Conservation (phyloP, 768 basidiomycete genomes). For the Obba rivulosa region DNA sequence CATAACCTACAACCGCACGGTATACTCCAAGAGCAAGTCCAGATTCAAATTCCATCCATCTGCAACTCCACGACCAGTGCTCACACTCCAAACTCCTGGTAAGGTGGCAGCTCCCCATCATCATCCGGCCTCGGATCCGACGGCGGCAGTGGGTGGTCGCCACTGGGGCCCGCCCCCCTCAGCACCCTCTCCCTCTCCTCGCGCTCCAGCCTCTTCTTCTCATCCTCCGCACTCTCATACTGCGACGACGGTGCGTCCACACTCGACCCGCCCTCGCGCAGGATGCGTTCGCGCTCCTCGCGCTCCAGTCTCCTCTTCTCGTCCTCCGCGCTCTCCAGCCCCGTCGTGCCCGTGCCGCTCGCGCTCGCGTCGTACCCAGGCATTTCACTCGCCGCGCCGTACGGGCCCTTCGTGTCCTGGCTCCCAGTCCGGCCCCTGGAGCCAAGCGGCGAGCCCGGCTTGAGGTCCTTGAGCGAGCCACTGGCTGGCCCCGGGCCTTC, state of each 20-base stretch:
- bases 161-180: conserved; percentile 10
- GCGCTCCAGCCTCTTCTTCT: conserved; percentile 55
- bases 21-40: not conserved
- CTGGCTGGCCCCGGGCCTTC: conserved; percentile 61
- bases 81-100: conserved; percentile 31
- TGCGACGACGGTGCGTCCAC: not conserved
- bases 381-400: not conserved
- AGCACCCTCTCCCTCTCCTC: conserved; percentile 48
- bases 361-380: conserved; percentile 21
- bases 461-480: conserved; percentile 56
- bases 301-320: conserved; percentile 54
- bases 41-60: not conserved
- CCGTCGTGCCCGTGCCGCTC: conserved; percentile 2
- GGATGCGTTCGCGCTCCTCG: conserved; percentile 44
- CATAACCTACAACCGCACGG: too few relatives aligned
- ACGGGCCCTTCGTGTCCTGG: conserved; percentile 3
- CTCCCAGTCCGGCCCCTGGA: not conserved
- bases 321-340: conserved; percentile 42
- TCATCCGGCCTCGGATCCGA: conserved; percentile 21
- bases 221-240: conserved; percentile 55
- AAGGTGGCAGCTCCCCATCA: conserved; percentile 37
- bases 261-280: conserved; percentile 13
- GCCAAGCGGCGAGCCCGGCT: conserved; percentile 9
- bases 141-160: conserved; percentile 21
- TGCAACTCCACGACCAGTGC: not conserved